Evolutionary conservation across 257 asterid genomes (phyloP).

Genomic region (Solanum peruvianum): DNA sequence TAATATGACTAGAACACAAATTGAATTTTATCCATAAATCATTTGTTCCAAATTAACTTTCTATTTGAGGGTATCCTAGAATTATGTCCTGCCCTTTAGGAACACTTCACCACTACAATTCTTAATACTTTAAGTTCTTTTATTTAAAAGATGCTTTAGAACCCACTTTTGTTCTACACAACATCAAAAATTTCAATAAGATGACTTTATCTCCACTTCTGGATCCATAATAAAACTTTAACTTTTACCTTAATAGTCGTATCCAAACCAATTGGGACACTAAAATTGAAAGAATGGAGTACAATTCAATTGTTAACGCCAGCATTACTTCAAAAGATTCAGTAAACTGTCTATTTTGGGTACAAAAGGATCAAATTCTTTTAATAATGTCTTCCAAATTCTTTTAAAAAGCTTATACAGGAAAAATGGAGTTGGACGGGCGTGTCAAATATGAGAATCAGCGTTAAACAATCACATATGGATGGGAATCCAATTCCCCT

Average conservation of each 20-base stretch:
- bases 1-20: not conserved
- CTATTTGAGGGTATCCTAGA: not conserved
- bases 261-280: not conserved
- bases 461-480: not conserved
- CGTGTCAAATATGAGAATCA: not conserved
- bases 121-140: not conserved
- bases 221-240: not conserved
- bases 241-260: not conserved
- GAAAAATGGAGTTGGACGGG: not conserved
- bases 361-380: not conserved
- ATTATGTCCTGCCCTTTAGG: not conserved
- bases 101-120: not conserved
- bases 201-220: not conserved
- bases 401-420: not conserved
- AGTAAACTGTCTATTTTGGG: not conserved
- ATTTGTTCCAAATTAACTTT: not conserved
- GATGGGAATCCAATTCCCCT: not conserved
- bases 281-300: not conserved
- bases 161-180: not conserved
- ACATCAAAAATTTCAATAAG: not conserved
- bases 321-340: not conserved
- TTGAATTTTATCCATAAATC: not conserved
- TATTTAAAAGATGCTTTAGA: not conserved
- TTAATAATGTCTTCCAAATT: not conserved
- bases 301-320: not conserved